Evolutionary conservation across 192 early-diverging fungal genomes (phyloP).

Genomic region (Backusella circina): DNA sequence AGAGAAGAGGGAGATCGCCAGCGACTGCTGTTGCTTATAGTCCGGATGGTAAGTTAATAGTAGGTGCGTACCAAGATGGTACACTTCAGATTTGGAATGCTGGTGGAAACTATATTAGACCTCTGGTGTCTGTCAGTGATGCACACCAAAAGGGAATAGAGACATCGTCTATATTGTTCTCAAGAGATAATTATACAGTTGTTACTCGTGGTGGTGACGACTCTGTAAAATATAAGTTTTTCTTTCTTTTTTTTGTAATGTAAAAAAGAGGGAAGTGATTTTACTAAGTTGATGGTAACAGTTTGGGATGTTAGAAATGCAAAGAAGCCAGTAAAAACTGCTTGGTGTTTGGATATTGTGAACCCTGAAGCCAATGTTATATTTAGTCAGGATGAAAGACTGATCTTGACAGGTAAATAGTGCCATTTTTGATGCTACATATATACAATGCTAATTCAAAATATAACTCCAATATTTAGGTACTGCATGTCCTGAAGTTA

Average conservation of each 20-base stretch:
- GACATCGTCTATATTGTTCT: conserved; percentile 68
- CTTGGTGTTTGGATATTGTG: conserved; percentile 52
- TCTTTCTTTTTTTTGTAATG: background rate
- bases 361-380: conserved; percentile 78
- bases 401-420: conserved; percentile 68
- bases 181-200: conserved; percentile 59
- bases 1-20: conserved; percentile 61
- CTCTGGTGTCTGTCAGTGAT: conserved; percentile 54
- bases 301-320: conserved; percentile 90
- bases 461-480: conserved; percentile 10
- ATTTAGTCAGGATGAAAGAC: conserved; percentile 77
- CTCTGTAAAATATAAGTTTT: conserved; percentile 67
- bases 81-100: conserved; percentile 73
- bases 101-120: conserved; percentile 56
- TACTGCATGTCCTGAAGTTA: conserved; percentile 66
- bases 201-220: conserved; percentile 82
- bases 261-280: background rate
- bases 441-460: background rate
- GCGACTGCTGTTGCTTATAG: conserved; percentile 73
- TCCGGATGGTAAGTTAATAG: conserved; percentile 65
- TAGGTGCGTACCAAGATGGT: conserved; percentile 74
- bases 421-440: background rate
- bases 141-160: conserved; percentile 70
- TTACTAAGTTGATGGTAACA: background rate
- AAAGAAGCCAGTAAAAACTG: conserved; percentile 57